Conservation (phyloP, 768 basidiomycete species). For the Tulasnella sp. region DNA sequence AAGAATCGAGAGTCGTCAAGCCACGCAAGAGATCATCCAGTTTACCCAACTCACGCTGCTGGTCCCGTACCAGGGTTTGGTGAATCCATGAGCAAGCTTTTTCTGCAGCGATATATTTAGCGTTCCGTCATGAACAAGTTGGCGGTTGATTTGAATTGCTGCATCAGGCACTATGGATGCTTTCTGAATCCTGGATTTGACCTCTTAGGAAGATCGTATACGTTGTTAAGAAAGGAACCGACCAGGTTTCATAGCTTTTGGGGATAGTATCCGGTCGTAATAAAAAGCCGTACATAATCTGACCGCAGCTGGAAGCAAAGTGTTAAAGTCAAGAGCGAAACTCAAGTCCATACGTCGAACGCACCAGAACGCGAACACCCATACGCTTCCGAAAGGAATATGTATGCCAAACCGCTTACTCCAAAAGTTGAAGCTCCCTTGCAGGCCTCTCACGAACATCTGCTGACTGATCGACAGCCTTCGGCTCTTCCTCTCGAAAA, state of each 20-base stretch:
- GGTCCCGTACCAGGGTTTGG: conserved; percentile 15
- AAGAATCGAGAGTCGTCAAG: neutral
- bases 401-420: conserved; percentile 61
- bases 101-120: conserved; percentile 60
- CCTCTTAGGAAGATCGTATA: neutral
- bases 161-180: conserved; percentile 62
- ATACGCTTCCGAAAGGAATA: conserved; percentile 77
- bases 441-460: conserved; percentile 88
- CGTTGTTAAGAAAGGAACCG: conserved; percentile 30
- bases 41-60: conserved; percentile 12
- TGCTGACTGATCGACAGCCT: conserved; percentile 75
- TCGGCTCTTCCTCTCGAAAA: conserved; percentile 68
- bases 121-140: conserved; percentile 54
- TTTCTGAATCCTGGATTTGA: conserved; percentile 57
- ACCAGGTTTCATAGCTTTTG: conserved; percentile 71
- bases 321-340: neutral
- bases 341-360: conserved; percentile 32
- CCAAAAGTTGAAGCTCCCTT: conserved; percentile 81
- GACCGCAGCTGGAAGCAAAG: conserved; percentile 57
- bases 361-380: conserved; percentile 74
- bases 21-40: neutral
- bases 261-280: conserved; percentile 80
- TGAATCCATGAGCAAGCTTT: conserved; percentile 49
- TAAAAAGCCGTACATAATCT: conserved; percentile 79
- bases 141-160: conserved; percentile 58